Evolutionary conservation across 441 rosid species (phyloP).

Genomic region (Populus hybrid): DNA sequence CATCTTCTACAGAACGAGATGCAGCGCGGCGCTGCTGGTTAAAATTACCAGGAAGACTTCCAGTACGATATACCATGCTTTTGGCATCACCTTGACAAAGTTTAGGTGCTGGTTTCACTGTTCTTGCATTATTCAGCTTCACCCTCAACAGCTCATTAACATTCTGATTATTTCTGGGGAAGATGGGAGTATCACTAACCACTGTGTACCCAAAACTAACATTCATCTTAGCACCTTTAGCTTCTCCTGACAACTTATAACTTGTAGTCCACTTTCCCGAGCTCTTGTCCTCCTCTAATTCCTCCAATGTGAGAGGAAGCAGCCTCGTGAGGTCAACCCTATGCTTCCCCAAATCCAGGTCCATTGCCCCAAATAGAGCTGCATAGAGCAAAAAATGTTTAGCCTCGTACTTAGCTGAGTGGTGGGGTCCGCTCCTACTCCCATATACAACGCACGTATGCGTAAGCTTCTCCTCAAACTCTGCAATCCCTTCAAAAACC

Average conservation of each 20-base stretch:
- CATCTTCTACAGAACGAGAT: constrained; percentile 42
- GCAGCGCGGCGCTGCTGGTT: constrained; percentile 29
- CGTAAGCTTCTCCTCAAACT: constrained; percentile 70
- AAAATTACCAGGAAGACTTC: constrained; percentile 45
- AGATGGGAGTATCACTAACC: constrained; percentile 44
- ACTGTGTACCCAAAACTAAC: constrained; percentile 91
- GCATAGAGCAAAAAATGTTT: constrained; percentile 88
- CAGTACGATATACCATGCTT: constrained; percentile 35
- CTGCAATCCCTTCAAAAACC: constrained; percentile 60
- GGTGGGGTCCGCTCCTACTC: constrained; percentile 80
- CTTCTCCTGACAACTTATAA: constrained; percentile 77
- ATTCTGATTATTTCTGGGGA: constrained; percentile 38
- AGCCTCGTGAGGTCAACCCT: constrained; percentile 86
- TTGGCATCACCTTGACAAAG: constrained; percentile 39
- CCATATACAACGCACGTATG: constrained; percentile 76
- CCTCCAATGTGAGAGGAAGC: constrained; percentile 93
- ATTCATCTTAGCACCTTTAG: constrained; percentile 67
- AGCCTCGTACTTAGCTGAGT: constrained; percentile 90
- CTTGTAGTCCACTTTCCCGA: constrained; percentile 92
- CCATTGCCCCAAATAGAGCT: constrained; percentile 51
- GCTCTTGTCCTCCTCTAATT: constrained; percentile 87
- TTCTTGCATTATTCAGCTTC: constrained; percentile 37
- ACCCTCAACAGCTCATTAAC: constrained; percentile 30
- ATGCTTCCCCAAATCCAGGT: constrained; percentile 90
- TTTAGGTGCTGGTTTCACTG: constrained; percentile 31